Evolutionary conservation across 2,329 filamentous ascomycete species (phyloP).

Genomic region (Thelonectria rubi): DNA sequence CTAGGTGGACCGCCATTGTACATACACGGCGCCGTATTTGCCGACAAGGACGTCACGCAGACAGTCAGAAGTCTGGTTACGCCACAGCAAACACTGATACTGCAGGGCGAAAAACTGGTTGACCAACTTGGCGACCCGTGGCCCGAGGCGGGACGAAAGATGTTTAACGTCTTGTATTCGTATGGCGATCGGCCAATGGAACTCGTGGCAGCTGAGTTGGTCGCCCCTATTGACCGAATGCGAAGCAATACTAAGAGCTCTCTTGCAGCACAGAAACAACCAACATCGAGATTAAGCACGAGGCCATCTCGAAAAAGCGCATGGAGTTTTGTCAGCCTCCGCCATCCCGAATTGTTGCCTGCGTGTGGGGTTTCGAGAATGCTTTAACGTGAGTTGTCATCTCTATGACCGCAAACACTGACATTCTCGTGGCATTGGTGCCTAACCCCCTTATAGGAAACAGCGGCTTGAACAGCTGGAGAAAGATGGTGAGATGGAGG

Average conservation of each 20-base stretch:
- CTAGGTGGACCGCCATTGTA: slow-evolving; percentile 14
- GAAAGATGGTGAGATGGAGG: slow-evolving; percentile 24
- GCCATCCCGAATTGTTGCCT: slow-evolving; percentile 19
- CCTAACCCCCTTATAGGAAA: slow-evolving; percentile 2
- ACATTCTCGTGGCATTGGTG: too few species aligned
- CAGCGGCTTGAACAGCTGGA: slow-evolving; percentile 21
- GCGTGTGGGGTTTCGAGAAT: slow-evolving; percentile 21
- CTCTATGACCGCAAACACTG: too few species aligned
- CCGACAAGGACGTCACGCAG: slow-evolving; percentile 22
- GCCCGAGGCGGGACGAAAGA: slow-evolving; percentile 22
- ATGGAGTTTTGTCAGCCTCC: slow-evolving; percentile 25
- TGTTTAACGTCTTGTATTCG: slow-evolving; percentile 25
- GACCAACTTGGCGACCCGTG: slow-evolving; percentile 23
- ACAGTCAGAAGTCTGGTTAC: slow-evolving; percentile 12
- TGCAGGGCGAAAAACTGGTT: slow-evolving; percentile 12
- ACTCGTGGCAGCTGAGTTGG: slow-evolving; percentile 21
- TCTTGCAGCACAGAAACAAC: slow-evolving; percentile 6
- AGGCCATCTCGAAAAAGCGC: slow-evolving; percentile 25
- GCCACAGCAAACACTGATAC: slow-evolving; percentile 8
- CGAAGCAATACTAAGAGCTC: background rate
- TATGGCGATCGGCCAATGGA: slow-evolving; percentile 26
- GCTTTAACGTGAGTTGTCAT: slow-evolving; percentile 21
- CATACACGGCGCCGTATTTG: slow-evolving; percentile 24
- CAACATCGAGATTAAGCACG: slow-evolving; percentile 26
- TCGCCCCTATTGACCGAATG: background rate